phyloP scores from a whole-genome alignment of 208 protist genomes.

The Wallacemonas sp. region DNA sequence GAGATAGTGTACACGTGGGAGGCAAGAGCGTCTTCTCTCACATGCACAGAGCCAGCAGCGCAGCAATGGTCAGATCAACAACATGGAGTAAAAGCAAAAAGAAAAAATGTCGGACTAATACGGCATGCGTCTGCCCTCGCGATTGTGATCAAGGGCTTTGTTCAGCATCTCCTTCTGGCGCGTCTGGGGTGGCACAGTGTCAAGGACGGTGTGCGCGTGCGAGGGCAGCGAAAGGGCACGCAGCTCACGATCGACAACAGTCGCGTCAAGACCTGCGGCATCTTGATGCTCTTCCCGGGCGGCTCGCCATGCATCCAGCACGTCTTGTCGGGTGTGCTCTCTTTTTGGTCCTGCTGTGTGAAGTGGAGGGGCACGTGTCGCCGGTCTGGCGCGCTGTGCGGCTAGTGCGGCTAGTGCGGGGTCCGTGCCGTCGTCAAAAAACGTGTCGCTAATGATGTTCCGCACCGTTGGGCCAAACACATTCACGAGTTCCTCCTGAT shows the following conservation, averaged over 20 bases:
- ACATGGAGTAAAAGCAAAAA: constrained; percentile 2
- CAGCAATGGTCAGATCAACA: too few relatives aligned
- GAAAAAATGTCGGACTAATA: constrained; percentile 7
- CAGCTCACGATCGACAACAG: not conserved
- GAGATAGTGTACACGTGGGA: constrained; percentile 10
- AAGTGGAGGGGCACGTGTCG: not conserved
- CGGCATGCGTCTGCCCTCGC: not conserved
- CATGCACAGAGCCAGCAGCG: too few relatives aligned
- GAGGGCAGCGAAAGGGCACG: constrained; percentile 14
- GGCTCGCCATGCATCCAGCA: not conserved
- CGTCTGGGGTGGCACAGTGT: not conserved
- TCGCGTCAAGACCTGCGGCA: not conserved
- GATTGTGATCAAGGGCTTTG: constrained; percentile 27
- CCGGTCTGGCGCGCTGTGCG: not conserved
- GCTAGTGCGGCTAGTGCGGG: constrained; percentile 14
- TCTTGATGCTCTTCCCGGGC: constrained; percentile 8
- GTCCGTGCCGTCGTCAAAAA: constrained; percentile 43
- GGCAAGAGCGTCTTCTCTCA: too few relatives aligned
- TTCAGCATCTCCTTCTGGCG: constrained; percentile 18
- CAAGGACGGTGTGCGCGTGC: not conserved
- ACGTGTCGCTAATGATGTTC: constrained; percentile 43
- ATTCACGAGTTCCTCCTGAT: constrained; percentile 65
- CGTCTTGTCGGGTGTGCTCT: constrained; percentile 9
- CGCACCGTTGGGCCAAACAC: constrained; percentile 51
- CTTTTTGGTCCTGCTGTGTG: too few relatives aligned